Base-by-base conservation (phyloP, 2,329 filamentous ascomycete genomes). In the Colletotrichum noveboracense region DNA sequence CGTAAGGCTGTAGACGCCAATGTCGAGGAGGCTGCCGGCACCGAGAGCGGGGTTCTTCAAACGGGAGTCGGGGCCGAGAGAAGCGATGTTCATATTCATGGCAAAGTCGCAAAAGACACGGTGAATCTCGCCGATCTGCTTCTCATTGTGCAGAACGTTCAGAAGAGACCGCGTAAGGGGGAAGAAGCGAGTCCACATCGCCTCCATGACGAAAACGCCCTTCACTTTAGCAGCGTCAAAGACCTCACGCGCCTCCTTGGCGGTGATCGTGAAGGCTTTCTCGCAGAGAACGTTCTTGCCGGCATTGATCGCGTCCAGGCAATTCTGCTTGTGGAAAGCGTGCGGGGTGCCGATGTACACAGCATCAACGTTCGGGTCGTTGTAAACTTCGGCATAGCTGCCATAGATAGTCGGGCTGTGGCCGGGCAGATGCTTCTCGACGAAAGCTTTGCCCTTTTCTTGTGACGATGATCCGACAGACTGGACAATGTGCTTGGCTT, bases 271-370 rank as follows among this genome's bases (percentile, higher is more conserved):
- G 71, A 88, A 87, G 1, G 87, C 80, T 77, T 89, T 88, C 74
- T 88, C 87, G 75, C 87, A 88, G 0, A 88, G 80, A 0, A 88
- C 81, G 43, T 88, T 81, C 76, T 88, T 88, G 2, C 86, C 85
- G 2, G 82, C 81, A 0, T 79, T 79, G 24, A 88, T 88, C 1
- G 86, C 87, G 34, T 86, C 85, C 3, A 88, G 83, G 34, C 84
- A 86, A 71, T 86, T 85, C 30, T 84, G 80, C 76, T 84, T 85
- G 78, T 88, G 87, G 66, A 88, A 85, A 28, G 82, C 83, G 75
- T 88, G 86, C 0, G 87, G 87, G 6, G 84, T 87, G 36, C 86
- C 86, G 52, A 88, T 85, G 77, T 88, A 88, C 62, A 88, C 80
- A n/a, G 86, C 83, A 70, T 88, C 86, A 34, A 88, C 86, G 7